Percentiles rank a stretch among this genome's conserved stretches.
Evolutionary conservation across 129 eudicot species (phyloP).

Genomic region (Flaveria sonorensis): DNA sequence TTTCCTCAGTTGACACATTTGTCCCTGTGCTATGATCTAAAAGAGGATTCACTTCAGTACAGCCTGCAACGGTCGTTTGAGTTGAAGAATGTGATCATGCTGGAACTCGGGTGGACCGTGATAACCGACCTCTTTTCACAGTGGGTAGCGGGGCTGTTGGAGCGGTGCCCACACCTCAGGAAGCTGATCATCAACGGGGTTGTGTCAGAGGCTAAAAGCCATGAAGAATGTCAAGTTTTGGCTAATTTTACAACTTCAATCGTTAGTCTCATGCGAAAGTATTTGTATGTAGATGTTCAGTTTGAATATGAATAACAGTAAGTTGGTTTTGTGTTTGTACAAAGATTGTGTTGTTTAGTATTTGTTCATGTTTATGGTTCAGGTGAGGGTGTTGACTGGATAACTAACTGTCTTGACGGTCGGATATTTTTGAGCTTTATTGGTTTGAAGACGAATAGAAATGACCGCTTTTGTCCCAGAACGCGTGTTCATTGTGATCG

Average conservation of each 20-base stretch:
- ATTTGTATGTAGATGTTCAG: constrained; percentile 66
- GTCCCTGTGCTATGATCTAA: constrained; percentile 71
- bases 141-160: constrained; percentile 70
- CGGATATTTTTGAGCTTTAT: not conserved
- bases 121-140: constrained; percentile 67
- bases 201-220: constrained; percentile 81
- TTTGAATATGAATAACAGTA: constrained; percentile 64
- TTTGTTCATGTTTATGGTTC: not conserved
- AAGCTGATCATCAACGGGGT: constrained; percentile 74
- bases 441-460: not conserved
- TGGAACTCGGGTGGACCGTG: constrained; percentile 84
- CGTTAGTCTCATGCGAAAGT: constrained; percentile 76
- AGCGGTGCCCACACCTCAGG: constrained; percentile 66
- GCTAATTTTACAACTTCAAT: constrained; percentile 71
- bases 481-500: not conserved
- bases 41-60: constrained; percentile 64
- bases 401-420: not conserved
- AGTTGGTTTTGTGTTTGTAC: constrained; percentile 9
- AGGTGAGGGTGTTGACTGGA: not conserved
- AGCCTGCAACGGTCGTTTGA: constrained; percentile 60
- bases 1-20: constrained; percentile 69
- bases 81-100: constrained; percentile 63
- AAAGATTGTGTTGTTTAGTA: not conserved
- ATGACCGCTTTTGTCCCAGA: not conserved
- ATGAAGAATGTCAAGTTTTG: constrained; percentile 73